phyloP scores from a whole-genome alignment of 345 rosid species.

The Pugionium dolabratum region DNA sequence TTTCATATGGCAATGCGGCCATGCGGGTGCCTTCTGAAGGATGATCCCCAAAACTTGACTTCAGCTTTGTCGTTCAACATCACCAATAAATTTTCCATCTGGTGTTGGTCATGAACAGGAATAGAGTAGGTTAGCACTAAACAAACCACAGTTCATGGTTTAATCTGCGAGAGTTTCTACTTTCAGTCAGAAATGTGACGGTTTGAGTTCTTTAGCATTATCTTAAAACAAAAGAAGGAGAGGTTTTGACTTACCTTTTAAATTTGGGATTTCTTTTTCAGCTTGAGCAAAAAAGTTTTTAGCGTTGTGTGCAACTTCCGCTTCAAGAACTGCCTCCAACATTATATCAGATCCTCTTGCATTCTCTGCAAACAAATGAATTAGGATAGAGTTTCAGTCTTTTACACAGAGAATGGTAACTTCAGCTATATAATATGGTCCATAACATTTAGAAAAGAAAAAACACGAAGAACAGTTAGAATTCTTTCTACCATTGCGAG shows the following conservation, averaged over 20 bases:
- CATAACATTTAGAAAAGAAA: too few species aligned
- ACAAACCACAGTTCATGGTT: conserved; percentile 52
- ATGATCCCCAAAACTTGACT: conserved; percentile 13
- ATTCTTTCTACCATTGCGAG: conserved; percentile 47
- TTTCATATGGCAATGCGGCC: neutral
- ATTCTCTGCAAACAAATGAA: conserved; percentile 40
- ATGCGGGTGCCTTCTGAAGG: conserved; percentile 5
- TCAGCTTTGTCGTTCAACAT: conserved; percentile 21
- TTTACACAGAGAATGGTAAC: neutral
- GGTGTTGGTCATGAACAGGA: neutral
- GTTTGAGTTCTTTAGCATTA: neutral
- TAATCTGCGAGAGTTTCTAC: conserved; percentile 58
- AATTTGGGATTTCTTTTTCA: conserved; percentile 48
- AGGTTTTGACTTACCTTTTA: conserved; percentile 31
- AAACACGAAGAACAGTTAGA: too few species aligned
- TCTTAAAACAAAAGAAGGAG: neutral
- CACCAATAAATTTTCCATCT: conserved; percentile 21
- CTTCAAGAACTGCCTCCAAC: conserved; percentile 68
- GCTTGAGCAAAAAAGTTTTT: conserved; percentile 65
- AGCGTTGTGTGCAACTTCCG: conserved; percentile 65
- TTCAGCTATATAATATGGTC: too few species aligned
- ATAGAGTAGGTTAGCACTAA: neutral
- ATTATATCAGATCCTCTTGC: conserved; percentile 61
- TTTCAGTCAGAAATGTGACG: neutral
- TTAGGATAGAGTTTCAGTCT: neutral